Evolutionary conservation across 2,329 filamentous ascomycete genomes (phyloP).

Genomic region (Fusarium longipes): DNA sequence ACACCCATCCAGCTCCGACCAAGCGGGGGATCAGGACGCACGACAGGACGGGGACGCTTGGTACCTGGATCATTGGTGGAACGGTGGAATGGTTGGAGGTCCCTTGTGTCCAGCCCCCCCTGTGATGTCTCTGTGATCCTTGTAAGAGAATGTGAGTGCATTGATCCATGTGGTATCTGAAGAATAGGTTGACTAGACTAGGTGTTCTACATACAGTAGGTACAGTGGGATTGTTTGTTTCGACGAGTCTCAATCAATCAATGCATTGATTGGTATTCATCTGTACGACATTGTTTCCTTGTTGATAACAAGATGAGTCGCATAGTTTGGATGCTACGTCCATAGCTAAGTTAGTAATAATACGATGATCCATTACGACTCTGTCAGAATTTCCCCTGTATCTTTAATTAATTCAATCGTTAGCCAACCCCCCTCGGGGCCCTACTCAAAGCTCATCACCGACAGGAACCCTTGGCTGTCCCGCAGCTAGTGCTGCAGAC

Average conservation of each 20-base stretch:
- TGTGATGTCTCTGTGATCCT: constrained; percentile 1
- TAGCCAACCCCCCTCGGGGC: constrained; percentile 9
- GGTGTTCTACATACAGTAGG: not conserved
- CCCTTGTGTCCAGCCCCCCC: constrained; percentile 20
- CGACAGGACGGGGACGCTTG: constrained; percentile 16
- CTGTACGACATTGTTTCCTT: constrained; percentile 5
- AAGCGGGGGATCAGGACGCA: constrained; percentile 29
- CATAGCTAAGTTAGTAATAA: not conserved
- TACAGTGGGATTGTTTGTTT: not conserved
- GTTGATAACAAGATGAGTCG: not conserved
- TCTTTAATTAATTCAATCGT: constrained; percentile 19
- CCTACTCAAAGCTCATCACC: not conserved
- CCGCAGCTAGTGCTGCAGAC: not conserved
- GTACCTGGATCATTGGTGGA: constrained; percentile 42
- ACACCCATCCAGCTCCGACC: constrained; percentile 28
- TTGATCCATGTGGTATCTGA: constrained; percentile 26
- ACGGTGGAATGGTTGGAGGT: constrained; percentile 37
- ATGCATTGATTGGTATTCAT: constrained; percentile 1
- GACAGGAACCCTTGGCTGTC: constrained; percentile 14
- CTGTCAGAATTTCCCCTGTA: constrained; percentile 1
- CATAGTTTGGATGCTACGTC: not conserved
- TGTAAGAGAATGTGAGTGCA: not conserved
- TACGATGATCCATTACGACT: not conserved
- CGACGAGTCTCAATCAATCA: not conserved
- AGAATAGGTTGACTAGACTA: constrained; percentile 1